These are phyloP conservation scores for Solanum pinnatisectum DNA, from an alignment of 257 asterid genomes.

Conservation along the genomic window DNA sequence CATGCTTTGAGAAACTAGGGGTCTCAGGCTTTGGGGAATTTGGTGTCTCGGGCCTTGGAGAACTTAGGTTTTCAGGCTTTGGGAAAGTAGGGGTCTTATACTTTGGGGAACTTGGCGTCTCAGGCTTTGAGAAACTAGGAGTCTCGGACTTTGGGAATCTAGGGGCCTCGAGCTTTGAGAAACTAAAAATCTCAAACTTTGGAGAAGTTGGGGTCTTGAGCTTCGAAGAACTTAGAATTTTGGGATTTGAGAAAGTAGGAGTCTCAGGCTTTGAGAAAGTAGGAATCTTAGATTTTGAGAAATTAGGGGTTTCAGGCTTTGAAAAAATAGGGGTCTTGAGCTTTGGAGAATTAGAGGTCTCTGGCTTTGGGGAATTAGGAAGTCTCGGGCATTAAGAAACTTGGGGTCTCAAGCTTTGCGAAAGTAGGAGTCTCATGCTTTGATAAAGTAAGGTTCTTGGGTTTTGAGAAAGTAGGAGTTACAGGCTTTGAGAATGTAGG, in stretches of 20 bases:
- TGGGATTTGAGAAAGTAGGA: background rate
- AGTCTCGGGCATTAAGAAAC: background rate
- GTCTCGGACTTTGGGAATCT: fast-evolving
- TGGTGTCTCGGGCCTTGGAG: background rate
- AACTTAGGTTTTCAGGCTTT: too few species aligned
- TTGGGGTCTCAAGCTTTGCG: background rate
- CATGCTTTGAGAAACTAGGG: background rate
- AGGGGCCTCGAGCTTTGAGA: background rate
- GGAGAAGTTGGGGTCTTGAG: background rate
- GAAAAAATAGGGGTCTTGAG: background rate
- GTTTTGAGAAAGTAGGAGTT: too few species aligned
- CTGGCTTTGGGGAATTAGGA: background rate
- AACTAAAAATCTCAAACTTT: background rate
- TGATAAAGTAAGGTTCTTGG: background rate
- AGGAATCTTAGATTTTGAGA: background rate
- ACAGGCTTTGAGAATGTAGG: too few species aligned
- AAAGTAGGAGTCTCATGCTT: background rate
- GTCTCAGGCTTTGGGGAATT: background rate
- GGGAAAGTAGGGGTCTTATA: background rate
- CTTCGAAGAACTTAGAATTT: background rate
- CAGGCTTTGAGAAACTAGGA: background rate
- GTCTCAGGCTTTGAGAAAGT: background rate
- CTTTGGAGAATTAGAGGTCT: background rate
- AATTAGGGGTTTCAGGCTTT: too few species aligned
- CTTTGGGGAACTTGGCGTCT: background rate